Evolutionary conservation across 495 filamentous ascomycete genomes (phyloP).

Genomic region (Astrothelium macrocarpum): DNA sequence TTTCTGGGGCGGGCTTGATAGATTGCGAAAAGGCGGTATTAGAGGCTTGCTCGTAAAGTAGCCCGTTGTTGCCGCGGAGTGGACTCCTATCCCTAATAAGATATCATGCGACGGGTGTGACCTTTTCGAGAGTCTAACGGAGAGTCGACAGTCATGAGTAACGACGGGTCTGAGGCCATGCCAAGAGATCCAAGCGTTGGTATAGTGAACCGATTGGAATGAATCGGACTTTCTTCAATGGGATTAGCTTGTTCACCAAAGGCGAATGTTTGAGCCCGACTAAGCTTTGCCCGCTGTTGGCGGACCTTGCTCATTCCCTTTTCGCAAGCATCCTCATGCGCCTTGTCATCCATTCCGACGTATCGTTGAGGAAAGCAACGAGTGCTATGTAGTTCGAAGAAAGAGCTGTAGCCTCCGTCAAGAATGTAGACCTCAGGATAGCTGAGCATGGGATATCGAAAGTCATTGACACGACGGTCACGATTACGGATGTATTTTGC

Average conservation of each 20-base stretch:
- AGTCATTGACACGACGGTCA: slow-evolving; percentile 74
- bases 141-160: background rate
- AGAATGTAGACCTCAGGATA: slow-evolving; percentile 97
- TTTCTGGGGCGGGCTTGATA: background rate
- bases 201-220: slow-evolving; percentile 18
- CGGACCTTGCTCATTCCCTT: slow-evolving; percentile 78
- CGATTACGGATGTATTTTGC: slow-evolving; percentile 75
- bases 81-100: slow-evolving; percentile 13
- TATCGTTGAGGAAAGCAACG: slow-evolving; percentile 91
- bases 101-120: slow-evolving; percentile 24
- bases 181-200: background rate
- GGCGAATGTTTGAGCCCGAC: slow-evolving; percentile 86
- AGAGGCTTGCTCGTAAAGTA: background rate
- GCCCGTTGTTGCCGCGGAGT: background rate
- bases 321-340: slow-evolving; percentile 85
- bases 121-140: background rate
- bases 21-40: background rate
- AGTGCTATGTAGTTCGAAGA: slow-evolving; percentile 66
- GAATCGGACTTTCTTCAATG: slow-evolving; percentile 68
- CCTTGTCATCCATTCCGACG: slow-evolving; percentile 84
- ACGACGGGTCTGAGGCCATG: background rate
- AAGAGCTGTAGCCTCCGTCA: slow-evolving; percentile 89
- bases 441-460: slow-evolving; percentile 72
- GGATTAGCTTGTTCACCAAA: slow-evolving; percentile 61
- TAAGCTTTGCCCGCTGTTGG: slow-evolving; percentile 68